Evolutionary conservation across 2,329 filamentous ascomycete species (phyloP).

Genomic region (Calycina herbarum): DNA sequence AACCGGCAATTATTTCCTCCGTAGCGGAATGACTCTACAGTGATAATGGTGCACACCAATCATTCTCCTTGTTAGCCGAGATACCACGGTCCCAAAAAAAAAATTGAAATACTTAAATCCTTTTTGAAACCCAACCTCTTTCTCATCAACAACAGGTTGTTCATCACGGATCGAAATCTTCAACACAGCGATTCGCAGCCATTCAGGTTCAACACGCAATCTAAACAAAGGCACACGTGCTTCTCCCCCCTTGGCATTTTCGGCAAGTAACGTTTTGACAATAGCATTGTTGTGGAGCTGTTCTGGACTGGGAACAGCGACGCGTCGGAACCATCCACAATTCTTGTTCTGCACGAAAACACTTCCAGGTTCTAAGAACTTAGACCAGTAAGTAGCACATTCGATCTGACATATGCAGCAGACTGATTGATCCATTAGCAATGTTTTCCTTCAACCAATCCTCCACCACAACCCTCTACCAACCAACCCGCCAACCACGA

Average conservation of each 20-base stretch:
- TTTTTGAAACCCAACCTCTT: not conserved
- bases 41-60: not conserved
- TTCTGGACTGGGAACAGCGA: not conserved
- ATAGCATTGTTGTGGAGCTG: not conserved
- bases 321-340: too few relatives aligned
- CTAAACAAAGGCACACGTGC: not conserved
- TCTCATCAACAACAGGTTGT: not conserved
- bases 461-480: not conserved
- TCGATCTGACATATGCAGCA: not conserved
- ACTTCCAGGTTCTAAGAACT: not conserved
- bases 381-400: not conserved
- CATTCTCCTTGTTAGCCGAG: not conserved
- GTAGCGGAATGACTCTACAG: not conserved
- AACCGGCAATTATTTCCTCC: not conserved
- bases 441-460: slow-evolving; percentile 1
- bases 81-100: not conserved
- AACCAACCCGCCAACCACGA: not conserved
- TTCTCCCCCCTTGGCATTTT: not conserved
- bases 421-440: not conserved
- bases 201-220: not conserved
- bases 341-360: not conserved
- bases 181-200: not conserved
- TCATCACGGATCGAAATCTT: not conserved
- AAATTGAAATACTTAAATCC: not conserved
- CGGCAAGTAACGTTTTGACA: not conserved